These are phyloP conservation scores for Elaeagnus macrophylla DNA, from an alignment of 306 rosid genomes.

Conservation along the genomic window DNA sequence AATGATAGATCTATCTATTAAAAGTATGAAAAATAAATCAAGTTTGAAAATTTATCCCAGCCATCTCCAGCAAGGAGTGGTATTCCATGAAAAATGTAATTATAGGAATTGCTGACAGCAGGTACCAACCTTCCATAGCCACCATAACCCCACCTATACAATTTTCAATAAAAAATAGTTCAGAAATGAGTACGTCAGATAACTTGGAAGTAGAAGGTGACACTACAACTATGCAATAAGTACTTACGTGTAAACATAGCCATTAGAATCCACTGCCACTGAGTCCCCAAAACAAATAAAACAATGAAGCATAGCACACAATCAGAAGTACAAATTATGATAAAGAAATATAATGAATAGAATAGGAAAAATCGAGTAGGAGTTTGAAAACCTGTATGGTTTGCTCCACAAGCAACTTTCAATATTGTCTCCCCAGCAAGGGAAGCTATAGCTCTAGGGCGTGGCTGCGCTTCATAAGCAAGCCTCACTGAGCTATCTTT, in stretches of 20 bases:
- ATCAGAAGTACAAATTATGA: background rate
- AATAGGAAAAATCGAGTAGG: background rate
- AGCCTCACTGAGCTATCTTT: slow-evolving; percentile 90
- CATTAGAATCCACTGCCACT: slow-evolving; percentile 94
- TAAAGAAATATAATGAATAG: background rate
- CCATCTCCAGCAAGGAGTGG: background rate
- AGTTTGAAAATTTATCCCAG: slow-evolving; percentile 1
- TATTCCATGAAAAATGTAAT: slow-evolving; percentile 11
- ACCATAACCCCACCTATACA: slow-evolving; percentile 91
- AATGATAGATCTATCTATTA: too few relatives aligned
- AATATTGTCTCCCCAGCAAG: slow-evolving; percentile 78
- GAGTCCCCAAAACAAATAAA: slow-evolving; percentile 23
- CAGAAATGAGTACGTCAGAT: slow-evolving; percentile 9
- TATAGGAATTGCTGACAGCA: slow-evolving; percentile 5
- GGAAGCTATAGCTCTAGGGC: slow-evolving; percentile 73
- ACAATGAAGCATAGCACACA: background rate
- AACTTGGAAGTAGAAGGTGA: slow-evolving; percentile 7
- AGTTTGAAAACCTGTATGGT: slow-evolving; percentile 66
- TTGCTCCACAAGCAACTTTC: slow-evolving; percentile 89
- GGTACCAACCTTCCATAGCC: slow-evolving; percentile 92
- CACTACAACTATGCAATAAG: slow-evolving; percentile 2
- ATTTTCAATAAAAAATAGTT: slow-evolving; percentile 9
- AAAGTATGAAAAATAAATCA: background rate
- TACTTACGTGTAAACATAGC: slow-evolving; percentile 88
- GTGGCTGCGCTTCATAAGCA: slow-evolving; percentile 96